Evolutionary conservation across 768 basidiomycete genomes (phyloP).

Genomic region (Pleurotus sapidus): DNA sequence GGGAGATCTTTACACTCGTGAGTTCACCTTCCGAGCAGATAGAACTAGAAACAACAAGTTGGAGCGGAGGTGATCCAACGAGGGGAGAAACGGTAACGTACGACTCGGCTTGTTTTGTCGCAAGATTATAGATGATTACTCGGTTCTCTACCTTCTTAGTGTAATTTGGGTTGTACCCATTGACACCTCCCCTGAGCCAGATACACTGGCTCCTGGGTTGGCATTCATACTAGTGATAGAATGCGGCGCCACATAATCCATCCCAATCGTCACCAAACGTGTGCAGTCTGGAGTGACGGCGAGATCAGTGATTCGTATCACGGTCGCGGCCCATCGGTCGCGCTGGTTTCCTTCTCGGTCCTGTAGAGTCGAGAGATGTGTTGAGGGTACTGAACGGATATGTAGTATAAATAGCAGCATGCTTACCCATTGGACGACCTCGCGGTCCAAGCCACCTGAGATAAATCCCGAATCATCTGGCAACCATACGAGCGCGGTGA

Average conservation of each 20-base stretch:
- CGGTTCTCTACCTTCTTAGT: conserved; percentile 39
- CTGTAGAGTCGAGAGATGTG: conserved; percentile 34
- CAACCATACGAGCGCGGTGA: conserved; percentile 85
- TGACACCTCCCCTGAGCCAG: not conserved
- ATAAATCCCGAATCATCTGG: conserved; percentile 89
- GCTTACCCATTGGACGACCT: conserved; percentile 79
- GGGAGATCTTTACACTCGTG: conserved; percentile 84
- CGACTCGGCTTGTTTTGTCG: conserved; percentile 65
- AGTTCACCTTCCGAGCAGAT: conserved; percentile 73
- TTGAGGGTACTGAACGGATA: not conserved
- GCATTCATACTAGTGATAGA: not conserved
- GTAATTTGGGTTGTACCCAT: too few species aligned
- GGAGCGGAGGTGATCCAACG: not conserved
- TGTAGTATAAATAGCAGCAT: conserved; percentile 8
- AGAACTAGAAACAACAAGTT: conserved; percentile 38
- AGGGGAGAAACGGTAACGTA: conserved; percentile 35
- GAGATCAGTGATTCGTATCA: conserved; percentile 84
- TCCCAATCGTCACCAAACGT: conserved; percentile 82
- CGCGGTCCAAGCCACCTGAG: conserved; percentile 83
- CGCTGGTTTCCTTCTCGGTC: conserved; percentile 69
- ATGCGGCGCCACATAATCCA: conserved; percentile 32
- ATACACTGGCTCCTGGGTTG: conserved; percentile 10
- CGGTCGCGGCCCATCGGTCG: conserved; percentile 61
- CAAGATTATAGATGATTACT: conserved; percentile 76
- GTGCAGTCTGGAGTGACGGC: conserved; percentile 82